A percentile compares a stretch with the other conserved stretches of the same genome.
Conservation (phyloP, 202 grass and related monocot genomes). For the Zoysia matrella region DNA sequence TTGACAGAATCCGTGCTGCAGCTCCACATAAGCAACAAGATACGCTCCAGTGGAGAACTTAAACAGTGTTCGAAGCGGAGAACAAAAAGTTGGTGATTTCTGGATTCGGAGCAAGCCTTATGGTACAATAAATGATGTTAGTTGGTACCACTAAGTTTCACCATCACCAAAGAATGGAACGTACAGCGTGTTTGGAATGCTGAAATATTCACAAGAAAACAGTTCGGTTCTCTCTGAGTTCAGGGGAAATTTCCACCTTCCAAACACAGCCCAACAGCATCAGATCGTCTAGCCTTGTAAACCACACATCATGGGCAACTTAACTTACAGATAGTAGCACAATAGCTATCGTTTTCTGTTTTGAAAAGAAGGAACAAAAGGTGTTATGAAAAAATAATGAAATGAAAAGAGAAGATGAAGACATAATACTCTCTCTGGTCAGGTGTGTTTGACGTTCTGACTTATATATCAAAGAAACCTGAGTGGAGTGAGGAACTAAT, state of each 20-base stretch:
- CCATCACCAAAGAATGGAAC: too few species aligned
- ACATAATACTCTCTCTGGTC: not conserved
- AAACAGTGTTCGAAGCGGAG: too few species aligned
- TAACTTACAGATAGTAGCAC: slow-evolving; percentile 54
- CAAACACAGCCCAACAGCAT: slow-evolving; percentile 6
- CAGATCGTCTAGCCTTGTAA: not conserved
- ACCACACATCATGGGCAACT: slow-evolving; percentile 11
- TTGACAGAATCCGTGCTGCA: too few species aligned
- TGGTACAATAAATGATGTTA: too few species aligned
- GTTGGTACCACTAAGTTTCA: too few species aligned
- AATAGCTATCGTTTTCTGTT: slow-evolving; percentile 52
- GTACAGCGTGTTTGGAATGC: too few species aligned
- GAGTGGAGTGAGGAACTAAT: not conserved
- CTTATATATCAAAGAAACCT: not conserved
- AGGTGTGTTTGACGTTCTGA: not conserved
- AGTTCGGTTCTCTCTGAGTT: too few species aligned
- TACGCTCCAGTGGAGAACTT: too few species aligned
- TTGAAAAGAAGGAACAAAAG: slow-evolving; percentile 41
- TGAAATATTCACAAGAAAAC: too few species aligned
- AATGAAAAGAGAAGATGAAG: not conserved
- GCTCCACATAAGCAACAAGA: too few species aligned
- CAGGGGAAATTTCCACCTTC: not conserved
- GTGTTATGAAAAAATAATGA: slow-evolving; percentile 15
- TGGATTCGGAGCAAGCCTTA: too few species aligned
- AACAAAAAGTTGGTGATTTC: too few species aligned